phyloP scores from a whole-genome alignment of 768 basidiomycete genomes.

The Lactifluus piperatus region DNA sequence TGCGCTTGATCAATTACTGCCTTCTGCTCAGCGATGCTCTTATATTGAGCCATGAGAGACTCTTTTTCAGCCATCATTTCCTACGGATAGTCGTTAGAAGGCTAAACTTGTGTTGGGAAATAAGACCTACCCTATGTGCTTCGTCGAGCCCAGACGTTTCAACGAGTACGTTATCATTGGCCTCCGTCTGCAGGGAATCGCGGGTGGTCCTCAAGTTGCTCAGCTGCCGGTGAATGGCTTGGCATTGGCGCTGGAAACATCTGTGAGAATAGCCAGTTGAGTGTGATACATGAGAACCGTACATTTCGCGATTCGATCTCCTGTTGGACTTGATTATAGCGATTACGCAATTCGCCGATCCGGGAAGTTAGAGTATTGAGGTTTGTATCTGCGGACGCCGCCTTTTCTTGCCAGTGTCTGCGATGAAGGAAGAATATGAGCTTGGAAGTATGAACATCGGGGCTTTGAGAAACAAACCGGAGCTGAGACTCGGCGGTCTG shows the following conservation, averaged over 20 bases:
- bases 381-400: conserved; percentile 33
- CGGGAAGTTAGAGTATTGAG: conserved; percentile 26
- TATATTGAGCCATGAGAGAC: conserved; percentile 39
- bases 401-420: conserved; percentile 41
- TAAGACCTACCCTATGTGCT: conserved; percentile 40
- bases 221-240: conserved; percentile 4
- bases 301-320: conserved; percentile 19
- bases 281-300: neutral
- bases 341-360: conserved; percentile 24
- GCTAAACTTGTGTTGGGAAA: neutral
- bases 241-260: conserved; percentile 10
- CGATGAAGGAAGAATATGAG: neutral
- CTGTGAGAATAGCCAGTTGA: neutral
- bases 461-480: conserved; percentile 1
- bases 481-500: conserved; percentile 15
- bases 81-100: conserved; percentile 27
- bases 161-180: conserved; percentile 61
- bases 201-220: conserved; percentile 28
- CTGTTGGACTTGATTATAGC: conserved; percentile 26
- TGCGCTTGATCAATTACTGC: conserved; percentile 40
- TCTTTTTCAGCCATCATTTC: conserved; percentile 48
- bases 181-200: conserved; percentile 43
- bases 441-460: neutral
- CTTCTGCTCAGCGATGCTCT: conserved; percentile 37
- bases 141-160: conserved; percentile 48